Percentiles rank a stretch among this genome's conserved stretches.
Evolutionary conservation across 1,284 basidiomycete species (phyloP).

Genomic region (Trametes pubescens): DNA sequence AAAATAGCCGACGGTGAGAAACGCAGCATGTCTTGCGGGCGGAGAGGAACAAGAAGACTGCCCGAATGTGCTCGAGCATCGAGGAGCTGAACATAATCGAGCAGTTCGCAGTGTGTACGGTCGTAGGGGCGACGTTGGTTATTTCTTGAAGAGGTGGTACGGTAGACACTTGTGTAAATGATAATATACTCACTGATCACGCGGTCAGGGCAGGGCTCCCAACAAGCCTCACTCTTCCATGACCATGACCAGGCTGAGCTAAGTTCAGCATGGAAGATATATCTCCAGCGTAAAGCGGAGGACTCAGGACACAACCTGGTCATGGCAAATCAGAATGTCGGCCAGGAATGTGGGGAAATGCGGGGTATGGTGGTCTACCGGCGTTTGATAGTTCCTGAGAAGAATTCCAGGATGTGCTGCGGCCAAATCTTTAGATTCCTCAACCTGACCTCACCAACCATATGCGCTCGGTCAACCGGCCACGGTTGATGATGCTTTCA

Average conservation of each 20-base stretch:
- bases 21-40: background rate
- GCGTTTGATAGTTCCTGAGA: constrained; percentile 4
- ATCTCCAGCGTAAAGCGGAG: background rate
- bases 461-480: no score
- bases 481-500: background rate
- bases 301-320: no score
- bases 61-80: background rate
- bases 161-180: no score
- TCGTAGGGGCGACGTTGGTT: no score
- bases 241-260: no score
- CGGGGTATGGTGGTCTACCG: background rate
- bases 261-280: background rate
- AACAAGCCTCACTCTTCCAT: no score
- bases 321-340: no score
- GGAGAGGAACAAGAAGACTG: constrained; percentile 10
- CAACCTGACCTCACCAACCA: no score
- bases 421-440: background rate
- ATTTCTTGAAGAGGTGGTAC: no score
- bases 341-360: constrained; percentile 8
- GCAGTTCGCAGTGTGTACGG: background rate
- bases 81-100: background rate
- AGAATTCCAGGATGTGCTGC: background rate
- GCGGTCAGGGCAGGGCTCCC: no score
- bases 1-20: constrained; percentile 22
- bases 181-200: no score